Evolutionary conservation across 805 yeast genomes (phyloP), one percentile per base, ranked within the genome.

Genomic region (Cyberlindnera americana): DNA sequence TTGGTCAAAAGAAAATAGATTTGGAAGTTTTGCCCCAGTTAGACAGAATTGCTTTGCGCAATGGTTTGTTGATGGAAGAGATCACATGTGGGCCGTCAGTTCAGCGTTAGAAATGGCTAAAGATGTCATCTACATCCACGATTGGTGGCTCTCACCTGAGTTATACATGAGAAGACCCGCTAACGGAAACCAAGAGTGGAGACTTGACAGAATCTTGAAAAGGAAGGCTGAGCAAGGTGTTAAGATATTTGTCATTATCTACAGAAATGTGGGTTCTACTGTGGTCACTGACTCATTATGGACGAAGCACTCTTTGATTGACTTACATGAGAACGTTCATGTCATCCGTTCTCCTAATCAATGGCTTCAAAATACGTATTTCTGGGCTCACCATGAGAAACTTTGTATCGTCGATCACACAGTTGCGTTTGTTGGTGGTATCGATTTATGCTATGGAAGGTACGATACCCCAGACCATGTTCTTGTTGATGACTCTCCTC

Each of bases 311-410:
- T 88, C 97, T 0, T 71, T 93, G 55, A 70, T 95, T 37, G 88
- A 84, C 38, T 67, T 93, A 29, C 89, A 91, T 61, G 81, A 79
- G 19, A 93, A 93, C 56, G 78, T 93, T 36, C 91, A 86, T 61
- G 89, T 91, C 12, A 75, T 93, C 45, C 76, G 99, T 51, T 90
- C 97, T 1, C 99, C 99, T 5, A 90, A 93, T 52, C 99, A 93
- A 60, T 77, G 93, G 59, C 65, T 87, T 39, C 97, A 93, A 58
- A 86, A 87, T 50, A 91, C 96, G 0, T 84, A 80, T 54, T 95
- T 93, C 59, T 93, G 99, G 99, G 99, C 99, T 0, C 99, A 93
- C 66, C 99, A 93, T 65, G 99, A 93, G 56, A 93, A 93, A 56
- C 61, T 93, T 41, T 79, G 90, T 44, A 75, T 93, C 25, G 69